Evolutionary conservation across 352 stramenopile species (phyloP), one percentile per base, ranked within the genome.

Genomic region (Plasmopara muralis): DNA sequence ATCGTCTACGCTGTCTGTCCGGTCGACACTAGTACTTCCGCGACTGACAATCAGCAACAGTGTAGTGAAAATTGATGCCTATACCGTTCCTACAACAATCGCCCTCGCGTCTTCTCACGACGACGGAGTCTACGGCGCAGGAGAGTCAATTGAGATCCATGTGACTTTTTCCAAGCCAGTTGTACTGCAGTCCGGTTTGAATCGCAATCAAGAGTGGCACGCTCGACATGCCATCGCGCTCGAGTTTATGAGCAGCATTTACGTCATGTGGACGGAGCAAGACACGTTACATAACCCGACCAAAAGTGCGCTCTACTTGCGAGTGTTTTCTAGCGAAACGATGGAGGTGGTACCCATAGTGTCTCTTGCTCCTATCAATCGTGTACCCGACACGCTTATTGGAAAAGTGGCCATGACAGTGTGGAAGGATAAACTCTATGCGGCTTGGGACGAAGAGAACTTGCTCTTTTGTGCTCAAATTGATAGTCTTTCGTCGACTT

Each of bases 261-360:
- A 82, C 37, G 46, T 91, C 0, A 72, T 87, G 41, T 91, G 80
- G 80, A 87, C 64, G 0, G 80, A 91, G 47, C 68, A 66, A 47
- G 66, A 79, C 31, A 52, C 55, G 0, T 57, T 76, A n/a, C 43
- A 67, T 1, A 47, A 38, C 25, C 51, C 38, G 2, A 74, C 70
- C 0, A 68, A 57, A 16, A 91, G 75, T 25, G 74, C 62, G 14
- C 58, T 91, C 30, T 83, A 89, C 16, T 43, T 87, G 28, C 46
- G 58, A 0, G 71, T 82, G 0, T 87, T 87, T 44, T 67, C 68
- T 0, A 70, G 64, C 8, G 39, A 49, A 5, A 80, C 72, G 1
- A 30, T 85, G 2, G 48, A 76, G 7, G 44, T 53, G 4, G 47
- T 88, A 0, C 5, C 60, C 7, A 61, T 58, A 0, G 41, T 60